These are phyloP conservation scores for Phaeoacremonium minimum DNA, from an alignment of 2,329 filamentous ascomycete species.

Conservation along the genomic window DNA sequence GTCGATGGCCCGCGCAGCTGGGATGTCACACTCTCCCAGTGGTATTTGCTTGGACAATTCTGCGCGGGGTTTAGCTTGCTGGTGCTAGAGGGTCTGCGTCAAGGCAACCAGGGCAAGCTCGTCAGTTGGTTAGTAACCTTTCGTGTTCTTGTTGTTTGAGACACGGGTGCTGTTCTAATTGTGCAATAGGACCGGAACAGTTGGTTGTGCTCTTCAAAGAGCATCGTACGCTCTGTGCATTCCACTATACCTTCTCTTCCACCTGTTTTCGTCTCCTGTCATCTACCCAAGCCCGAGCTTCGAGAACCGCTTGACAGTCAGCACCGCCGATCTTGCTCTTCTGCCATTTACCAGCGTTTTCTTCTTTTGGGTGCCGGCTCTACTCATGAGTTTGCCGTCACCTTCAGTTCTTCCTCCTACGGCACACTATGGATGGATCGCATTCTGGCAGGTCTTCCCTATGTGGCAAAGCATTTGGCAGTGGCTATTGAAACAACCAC, in stretches of 20 bases:
- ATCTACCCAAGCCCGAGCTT: not conserved
- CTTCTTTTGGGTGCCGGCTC: conserved; percentile 37
- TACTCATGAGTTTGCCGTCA: conserved; percentile 35
- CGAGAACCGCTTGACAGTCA: not conserved
- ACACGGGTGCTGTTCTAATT: too few species aligned
- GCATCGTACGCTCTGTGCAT: conserved; percentile 11
- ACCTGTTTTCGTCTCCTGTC: conserved; percentile 13
- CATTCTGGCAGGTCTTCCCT: conserved; percentile 46
- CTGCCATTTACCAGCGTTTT: conserved; percentile 34
- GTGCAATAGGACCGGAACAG: conserved; percentile 9
- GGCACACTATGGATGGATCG: conserved; percentile 41
- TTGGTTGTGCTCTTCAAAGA: conserved; percentile 13
- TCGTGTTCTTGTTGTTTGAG: too few species aligned
- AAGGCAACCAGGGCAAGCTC: conserved; percentile 9
- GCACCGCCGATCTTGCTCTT: conserved; percentile 8
- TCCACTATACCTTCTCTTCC: conserved; percentile 13
- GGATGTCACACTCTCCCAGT: conserved; percentile 7
- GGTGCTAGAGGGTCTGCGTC: conserved; percentile 11
- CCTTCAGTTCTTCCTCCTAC: conserved; percentile 29
- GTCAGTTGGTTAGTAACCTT: conserved; percentile 12
- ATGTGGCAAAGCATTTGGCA: conserved; percentile 36
- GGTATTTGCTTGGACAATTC: conserved; percentile 11
- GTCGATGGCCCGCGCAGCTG: conserved; percentile 9
- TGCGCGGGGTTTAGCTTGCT: conserved; percentile 11
- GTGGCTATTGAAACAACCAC: conserved; percentile 18